Percentiles rank a stretch among this genome's conserved stretches.
Conservation (phyloP, 2,329 filamentous ascomycete species). For the Periconia sp. region DNA sequence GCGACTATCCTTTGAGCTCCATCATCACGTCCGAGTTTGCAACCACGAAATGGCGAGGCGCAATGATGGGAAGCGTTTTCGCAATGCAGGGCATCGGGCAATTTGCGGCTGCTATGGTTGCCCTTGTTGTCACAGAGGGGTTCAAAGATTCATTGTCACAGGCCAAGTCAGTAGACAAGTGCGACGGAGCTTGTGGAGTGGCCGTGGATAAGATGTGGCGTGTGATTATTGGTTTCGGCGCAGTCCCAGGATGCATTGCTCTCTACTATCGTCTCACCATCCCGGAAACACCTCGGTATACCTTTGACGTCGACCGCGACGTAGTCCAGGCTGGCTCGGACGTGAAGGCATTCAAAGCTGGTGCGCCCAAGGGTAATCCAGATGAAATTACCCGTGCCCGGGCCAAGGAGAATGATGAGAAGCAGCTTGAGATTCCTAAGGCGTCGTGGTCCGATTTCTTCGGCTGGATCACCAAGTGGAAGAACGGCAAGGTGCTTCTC, state of each 20-base stretch:
- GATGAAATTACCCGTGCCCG: constrained; percentile 70
- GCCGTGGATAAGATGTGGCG: constrained; percentile 91
- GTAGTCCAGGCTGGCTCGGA: constrained; percentile 75
- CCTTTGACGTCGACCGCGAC: constrained; percentile 79
- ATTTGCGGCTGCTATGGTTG: constrained; percentile 75
- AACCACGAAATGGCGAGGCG: constrained; percentile 82
- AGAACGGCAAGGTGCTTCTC: constrained; percentile 72
- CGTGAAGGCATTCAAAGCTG: constrained; percentile 72
- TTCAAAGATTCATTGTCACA: constrained; percentile 69
- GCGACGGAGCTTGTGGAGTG: constrained; percentile 67
- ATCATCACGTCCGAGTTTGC: constrained; percentile 90
- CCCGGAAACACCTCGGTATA: constrained; percentile 86
- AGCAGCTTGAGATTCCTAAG: constrained; percentile 66
- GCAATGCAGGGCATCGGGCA: constrained; percentile 88
- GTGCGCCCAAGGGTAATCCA: constrained; percentile 64
- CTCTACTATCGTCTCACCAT: constrained; percentile 88
- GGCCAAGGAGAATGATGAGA: constrained; percentile 58
- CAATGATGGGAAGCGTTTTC: constrained; percentile 87
- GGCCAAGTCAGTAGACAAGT: constrained; percentile 60
- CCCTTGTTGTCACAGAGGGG: constrained; percentile 73
- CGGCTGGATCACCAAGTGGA: constrained; percentile 70
- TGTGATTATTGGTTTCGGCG: constrained; percentile 78
- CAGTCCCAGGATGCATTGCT: constrained; percentile 78
- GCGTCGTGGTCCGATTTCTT: constrained; percentile 74
- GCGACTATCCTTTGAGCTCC: constrained; percentile 71